Evolutionary conservation across 2,329 filamentous ascomycete genomes (phyloP), one percentile per base, ranked within the genome.

Genomic region (Fulvia fulva): DNA sequence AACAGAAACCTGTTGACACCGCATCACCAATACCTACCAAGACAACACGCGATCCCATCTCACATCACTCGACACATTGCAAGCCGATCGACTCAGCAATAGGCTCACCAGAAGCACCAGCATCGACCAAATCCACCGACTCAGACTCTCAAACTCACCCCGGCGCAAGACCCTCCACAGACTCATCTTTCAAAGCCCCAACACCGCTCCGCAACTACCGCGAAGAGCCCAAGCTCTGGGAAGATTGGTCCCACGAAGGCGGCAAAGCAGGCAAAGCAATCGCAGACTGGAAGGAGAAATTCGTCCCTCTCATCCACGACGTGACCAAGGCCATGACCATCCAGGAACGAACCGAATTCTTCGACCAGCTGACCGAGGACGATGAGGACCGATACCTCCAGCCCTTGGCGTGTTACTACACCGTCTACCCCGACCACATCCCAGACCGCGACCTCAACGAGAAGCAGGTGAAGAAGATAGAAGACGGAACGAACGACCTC

Each of bases 241-340:
- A 49, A 3, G 50, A 53, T 14, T 37, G 50, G 22, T 50, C 26
- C 1, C 55, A 28, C 32, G 28, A 22, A 41, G 26, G 16, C 28
- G 55, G 55, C 30, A 47, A 22, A 41, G 26, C 25, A 28, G 55
- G 55, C 43, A 52, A 57, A 57, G 55, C 55, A 11, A 41, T 26
- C 11, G 49, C 55, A 14, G 28, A 41, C 26, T 57, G 55, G 55
- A 41, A 41, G 11, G 30, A 45, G 21, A 23, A 37, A 2, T 56
- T 52, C 43, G 55, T 53, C 12, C 41, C 26, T 1, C 14, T 32
- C 16, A 11, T 57, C 22, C 14, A 47, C 26, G 43, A 51, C 0
- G 16, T 14, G 12, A 34, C 41, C 41, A 41, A 46, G 23, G 50
- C 43, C 43, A 46, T 45, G 50, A 52, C 50, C 55, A 46, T 30